Evolutionary conservation across 495 filamentous ascomycete species (phyloP).

Genomic region (Aspergillus taichungensis): DNA sequence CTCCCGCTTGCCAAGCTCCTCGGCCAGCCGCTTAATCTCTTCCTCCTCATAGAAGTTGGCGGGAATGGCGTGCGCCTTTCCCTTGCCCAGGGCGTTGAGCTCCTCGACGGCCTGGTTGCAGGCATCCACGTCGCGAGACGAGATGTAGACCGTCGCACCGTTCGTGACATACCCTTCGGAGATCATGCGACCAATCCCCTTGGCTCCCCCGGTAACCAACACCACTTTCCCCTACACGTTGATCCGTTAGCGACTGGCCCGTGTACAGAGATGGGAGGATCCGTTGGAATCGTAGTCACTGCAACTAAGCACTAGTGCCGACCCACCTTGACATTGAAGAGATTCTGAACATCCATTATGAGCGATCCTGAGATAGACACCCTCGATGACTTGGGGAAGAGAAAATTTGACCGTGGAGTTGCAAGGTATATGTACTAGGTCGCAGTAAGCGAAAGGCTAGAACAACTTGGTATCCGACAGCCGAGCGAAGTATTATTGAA

Average conservation of each 20-base stretch:
- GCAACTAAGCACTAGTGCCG: conserved; percentile 2
- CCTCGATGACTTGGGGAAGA: too few species aligned
- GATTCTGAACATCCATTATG: conserved; percentile 45
- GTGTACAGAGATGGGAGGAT: not conserved
- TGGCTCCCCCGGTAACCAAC: conserved; percentile 64
- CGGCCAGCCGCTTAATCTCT: conserved; percentile 55
- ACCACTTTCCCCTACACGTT: conserved; percentile 58
- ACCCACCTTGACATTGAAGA: conserved; percentile 51
- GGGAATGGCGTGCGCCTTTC: conserved; percentile 53
- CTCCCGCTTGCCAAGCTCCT: conserved; percentile 55
- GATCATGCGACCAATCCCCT: conserved; percentile 71
- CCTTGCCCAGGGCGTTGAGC: conserved; percentile 54
- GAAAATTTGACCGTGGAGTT: too few species aligned
- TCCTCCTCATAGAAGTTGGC: conserved; percentile 69
- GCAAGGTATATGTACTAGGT: too few species aligned
- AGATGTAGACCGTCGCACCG: conserved; percentile 78
- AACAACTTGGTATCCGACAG: too few species aligned
- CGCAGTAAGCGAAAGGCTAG: too few species aligned
- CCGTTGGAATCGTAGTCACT: not conserved
- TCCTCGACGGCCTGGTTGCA: conserved; percentile 51
- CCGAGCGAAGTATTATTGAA: too few species aligned
- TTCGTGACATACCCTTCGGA: conserved; percentile 70
- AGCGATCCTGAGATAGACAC: too few species aligned
- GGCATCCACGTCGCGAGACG: conserved; percentile 57
- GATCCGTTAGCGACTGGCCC: conserved; percentile 7